Percentiles rank a stretch among this genome's conserved stretches.
These are phyloP conservation scores for Fusarium hostae DNA, from an alignment of 2,329 filamentous ascomycete genomes.

Conservation along the genomic window DNA sequence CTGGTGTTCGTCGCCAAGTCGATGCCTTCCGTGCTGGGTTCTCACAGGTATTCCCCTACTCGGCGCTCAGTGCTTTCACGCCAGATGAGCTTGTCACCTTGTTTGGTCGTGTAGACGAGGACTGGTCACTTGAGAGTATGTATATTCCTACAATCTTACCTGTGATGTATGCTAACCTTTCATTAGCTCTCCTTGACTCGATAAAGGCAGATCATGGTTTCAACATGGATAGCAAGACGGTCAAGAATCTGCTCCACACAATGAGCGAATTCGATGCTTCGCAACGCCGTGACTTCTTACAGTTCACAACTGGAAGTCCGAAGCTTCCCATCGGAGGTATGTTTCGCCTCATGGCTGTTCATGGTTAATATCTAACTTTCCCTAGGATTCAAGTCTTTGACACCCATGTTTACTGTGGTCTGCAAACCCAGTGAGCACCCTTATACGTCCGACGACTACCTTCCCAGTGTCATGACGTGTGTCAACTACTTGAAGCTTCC, in stretches of 20 bases:
- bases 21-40: conserved; percentile 93
- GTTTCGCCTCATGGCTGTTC: conserved; percentile 47
- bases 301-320: conserved; percentile 97
- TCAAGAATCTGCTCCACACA: conserved; percentile 89
- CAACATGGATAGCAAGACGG: conserved; percentile 97
- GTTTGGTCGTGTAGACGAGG: conserved; percentile 92
- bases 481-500: conserved; percentile 99
- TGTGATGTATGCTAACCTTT: conserved; percentile 8
- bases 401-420: conserved; percentile 98
- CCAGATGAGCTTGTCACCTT: conserved; percentile 94
- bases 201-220: conserved; percentile 99
- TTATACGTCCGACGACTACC: conserved; percentile 93
- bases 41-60: conserved; percentile 95
- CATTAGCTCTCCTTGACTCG: conserved; percentile 88
- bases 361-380: conserved; percentile 8
- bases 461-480: conserved; percentile 99
- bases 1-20: conserved; percentile 86
- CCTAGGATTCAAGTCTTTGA: conserved; percentile 93
- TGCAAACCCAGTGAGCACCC: conserved; percentile 98
- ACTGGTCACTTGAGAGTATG: conserved; percentile 98
- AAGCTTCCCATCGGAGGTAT: conserved; percentile 97
- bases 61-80: conserved; percentile 91
- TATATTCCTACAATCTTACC: conserved; percentile 28
- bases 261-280: conserved; percentile 86
- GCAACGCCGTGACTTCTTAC: conserved; percentile 91